These are phyloP conservation scores for Laguncularia racemosa DNA, from an alignment of 345 rosid species.

Conservation along the genomic window DNA sequence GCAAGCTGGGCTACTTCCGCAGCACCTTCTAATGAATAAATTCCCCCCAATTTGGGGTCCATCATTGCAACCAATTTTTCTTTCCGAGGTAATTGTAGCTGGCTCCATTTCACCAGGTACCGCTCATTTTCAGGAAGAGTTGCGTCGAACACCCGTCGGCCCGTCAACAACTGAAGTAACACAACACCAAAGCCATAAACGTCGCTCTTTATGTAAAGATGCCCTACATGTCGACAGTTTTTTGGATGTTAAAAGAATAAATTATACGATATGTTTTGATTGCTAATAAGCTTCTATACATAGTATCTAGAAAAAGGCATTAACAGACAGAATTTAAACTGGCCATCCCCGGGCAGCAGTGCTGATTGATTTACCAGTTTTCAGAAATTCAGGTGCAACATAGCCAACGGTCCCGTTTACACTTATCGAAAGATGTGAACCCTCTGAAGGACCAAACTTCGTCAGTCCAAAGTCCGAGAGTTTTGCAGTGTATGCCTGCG, in stretches of 20 bases:
- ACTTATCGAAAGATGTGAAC: not conserved
- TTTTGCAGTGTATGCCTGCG: slow-evolving; percentile 7
- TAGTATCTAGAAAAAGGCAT: no score
- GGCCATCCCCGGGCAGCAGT: no score
- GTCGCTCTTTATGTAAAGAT: slow-evolving; percentile 1
- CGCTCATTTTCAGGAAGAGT: not conserved
- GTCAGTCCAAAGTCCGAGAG: slow-evolving; percentile 11
- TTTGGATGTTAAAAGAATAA: not conserved
- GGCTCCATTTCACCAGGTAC: slow-evolving; percentile 2
- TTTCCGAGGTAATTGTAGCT: not conserved
- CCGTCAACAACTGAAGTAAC: slow-evolving; percentile 6
- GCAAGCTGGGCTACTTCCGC: slow-evolving; percentile 3
- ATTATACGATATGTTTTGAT: not conserved
- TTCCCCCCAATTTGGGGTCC: slow-evolving; percentile 8
- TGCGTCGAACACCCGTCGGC: not conserved
- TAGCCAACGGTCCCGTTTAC: slow-evolving; percentile 7
- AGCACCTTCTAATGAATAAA: slow-evolving; percentile 2
- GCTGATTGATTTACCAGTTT: not conserved
- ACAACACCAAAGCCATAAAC: not conserved
- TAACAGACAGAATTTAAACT: no score
- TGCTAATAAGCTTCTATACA: not conserved
- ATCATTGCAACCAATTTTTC: not conserved
- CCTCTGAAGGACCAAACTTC: not conserved
- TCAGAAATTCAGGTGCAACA: slow-evolving; percentile 4
- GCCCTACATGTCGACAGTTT: not conserved